Conservation (phyloP, 2,329 filamentous ascomycete species). For the Cordyceps militaris region DNA sequence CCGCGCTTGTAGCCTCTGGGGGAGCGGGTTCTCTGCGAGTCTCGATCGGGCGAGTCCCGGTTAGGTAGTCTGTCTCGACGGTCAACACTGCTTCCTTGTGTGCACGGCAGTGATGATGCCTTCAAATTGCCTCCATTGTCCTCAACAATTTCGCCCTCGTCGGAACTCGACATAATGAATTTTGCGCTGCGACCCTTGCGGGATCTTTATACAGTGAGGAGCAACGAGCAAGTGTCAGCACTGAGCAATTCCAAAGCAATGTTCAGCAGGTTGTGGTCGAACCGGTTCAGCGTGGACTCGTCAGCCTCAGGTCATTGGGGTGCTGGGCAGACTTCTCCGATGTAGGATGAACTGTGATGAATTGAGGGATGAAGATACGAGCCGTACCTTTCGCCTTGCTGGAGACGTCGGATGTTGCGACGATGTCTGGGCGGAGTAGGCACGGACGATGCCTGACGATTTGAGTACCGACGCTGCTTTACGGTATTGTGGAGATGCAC, state of each 20-base stretch:
- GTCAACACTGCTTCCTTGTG: slow-evolving; percentile 83
- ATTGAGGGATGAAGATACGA: not conserved
- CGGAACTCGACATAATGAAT: slow-evolving; percentile 53
- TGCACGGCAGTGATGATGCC: slow-evolving; percentile 78
- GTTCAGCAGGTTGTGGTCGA: slow-evolving; percentile 32
- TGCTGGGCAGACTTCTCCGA: slow-evolving; percentile 1
- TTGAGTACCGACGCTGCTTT: slow-evolving; percentile 14
- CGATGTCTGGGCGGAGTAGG: not conserved
- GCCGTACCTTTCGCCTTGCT: not conserved
- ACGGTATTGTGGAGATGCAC: not conserved
- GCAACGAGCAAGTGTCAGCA: slow-evolving; percentile 30
- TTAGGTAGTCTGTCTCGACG: slow-evolving; percentile 74
- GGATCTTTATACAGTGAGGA: slow-evolving; percentile 17
- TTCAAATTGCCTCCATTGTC: slow-evolving; percentile 58
- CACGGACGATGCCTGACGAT: not conserved
- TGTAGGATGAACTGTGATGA: not conserved
- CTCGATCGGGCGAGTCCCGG: slow-evolving; percentile 52
- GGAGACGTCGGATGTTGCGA: not conserved
- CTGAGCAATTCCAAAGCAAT: slow-evolving; percentile 22
- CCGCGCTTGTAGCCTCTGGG: slow-evolving; percentile 62
- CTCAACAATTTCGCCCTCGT: slow-evolving; percentile 83
- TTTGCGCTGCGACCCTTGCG: slow-evolving; percentile 15
- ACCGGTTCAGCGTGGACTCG: slow-evolving; percentile 36
- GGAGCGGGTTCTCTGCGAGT: slow-evolving; percentile 47
- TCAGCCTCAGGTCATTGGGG: slow-evolving; percentile 24